Base-by-base conservation (phyloP, 1,284 basidiomycete genomes). In the Singerocomus inundabilis region DNA sequence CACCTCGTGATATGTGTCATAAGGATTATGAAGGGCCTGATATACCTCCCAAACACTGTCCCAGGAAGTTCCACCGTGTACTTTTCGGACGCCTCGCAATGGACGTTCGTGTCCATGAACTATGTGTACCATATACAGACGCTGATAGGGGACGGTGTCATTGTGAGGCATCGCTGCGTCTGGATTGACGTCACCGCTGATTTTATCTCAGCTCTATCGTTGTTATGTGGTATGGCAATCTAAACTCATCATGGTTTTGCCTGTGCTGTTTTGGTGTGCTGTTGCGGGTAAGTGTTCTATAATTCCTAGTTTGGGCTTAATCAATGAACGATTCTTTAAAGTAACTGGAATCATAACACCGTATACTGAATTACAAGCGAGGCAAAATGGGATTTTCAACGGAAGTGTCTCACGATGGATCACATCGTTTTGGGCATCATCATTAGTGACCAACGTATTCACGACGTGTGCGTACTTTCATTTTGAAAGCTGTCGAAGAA, bases 131-230 rank as follows among this genome's bases (percentile, higher is more conserved):
- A 56, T 28, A 44, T 48, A 3, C 66, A 68, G 40, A 68, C 67
- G 1, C 57, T 67, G 16, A 57, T 66, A 36, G 61, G 63, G 5
- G 66, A 70, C 31, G 64, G 57, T 16, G 65, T 50, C n/a, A 10
- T 35, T 6, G 52, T 56, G 13, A 58, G 49, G 21, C 21, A 21
- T 21, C 30, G n/a, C 33, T 24, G 12, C 26, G 6, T 34, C 28
- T 13, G 15, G 16, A 13, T 31, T n/a, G 38, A 7, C 4, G 21
- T 15, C 16, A 15, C 15, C 39, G 6, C 24, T 37, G n/a, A 52
- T 1, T 5, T 4, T 4, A 31, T 9, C 31, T 5, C 16, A 56
- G 54, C 38, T 53, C 13, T 54, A 56, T 28, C 51, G 51, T 9
- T 57, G 50, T 33, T 53, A 48, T 38, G 34, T 33, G 1, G 38